These are phyloP conservation scores for Wallacemonas sp. DNA, from an alignment of 208 protist genomes.

Conservation along the genomic window DNA sequence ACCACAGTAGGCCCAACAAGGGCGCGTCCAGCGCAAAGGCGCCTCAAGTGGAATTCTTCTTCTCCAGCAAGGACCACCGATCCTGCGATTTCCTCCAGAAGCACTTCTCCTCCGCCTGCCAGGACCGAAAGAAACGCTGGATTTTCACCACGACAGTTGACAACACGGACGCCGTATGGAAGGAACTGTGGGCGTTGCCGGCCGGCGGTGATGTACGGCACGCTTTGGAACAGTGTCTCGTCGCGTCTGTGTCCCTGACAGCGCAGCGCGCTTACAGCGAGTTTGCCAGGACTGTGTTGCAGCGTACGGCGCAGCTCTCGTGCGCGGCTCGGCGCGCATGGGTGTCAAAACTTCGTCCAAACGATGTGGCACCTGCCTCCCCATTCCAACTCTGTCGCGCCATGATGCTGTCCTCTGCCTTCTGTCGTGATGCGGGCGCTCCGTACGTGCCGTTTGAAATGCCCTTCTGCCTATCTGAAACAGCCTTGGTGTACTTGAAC, in stretches of 20 bases:
- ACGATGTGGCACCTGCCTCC: neutral
- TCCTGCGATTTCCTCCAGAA: neutral
- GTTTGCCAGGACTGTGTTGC: neutral
- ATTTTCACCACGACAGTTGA: neutral
- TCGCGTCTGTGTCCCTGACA: neutral
- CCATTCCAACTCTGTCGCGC: neutral
- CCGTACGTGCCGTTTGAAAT: too few relatives aligned
- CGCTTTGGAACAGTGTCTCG: slow-evolving; percentile 5
- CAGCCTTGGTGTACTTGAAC: too few relatives aligned
- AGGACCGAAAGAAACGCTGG: neutral
- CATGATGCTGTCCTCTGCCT: neutral
- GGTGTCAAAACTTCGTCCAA: neutral
- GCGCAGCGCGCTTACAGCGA: neutral
- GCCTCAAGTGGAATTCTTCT: neutral
- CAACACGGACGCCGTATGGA: neutral
- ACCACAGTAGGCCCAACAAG: neutral
- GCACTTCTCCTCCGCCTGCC: neutral
- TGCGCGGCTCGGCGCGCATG: neutral
- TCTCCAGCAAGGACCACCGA: neutral
- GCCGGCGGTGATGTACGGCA: neutral
- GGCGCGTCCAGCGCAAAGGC: neutral
- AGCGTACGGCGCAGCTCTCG: neutral
- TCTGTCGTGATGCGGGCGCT: neutral
- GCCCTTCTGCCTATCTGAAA: too few relatives aligned
- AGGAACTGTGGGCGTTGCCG: neutral